Evolutionary conservation across 805 yeast species (phyloP).

Genomic region (Wickerhamomyces tratensis): DNA sequence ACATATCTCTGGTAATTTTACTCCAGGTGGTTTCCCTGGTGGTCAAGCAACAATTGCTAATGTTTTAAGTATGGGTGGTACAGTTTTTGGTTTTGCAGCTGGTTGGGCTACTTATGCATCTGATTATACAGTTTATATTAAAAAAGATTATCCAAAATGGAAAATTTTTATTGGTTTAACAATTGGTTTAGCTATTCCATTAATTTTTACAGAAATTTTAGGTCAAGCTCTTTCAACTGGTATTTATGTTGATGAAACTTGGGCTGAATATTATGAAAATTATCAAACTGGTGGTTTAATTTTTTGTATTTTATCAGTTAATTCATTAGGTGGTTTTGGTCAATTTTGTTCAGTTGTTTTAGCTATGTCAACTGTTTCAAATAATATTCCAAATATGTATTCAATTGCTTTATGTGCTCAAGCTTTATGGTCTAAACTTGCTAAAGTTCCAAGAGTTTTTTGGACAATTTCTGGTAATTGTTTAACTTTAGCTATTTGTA

Average conservation of each 20-base stretch:
- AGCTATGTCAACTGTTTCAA: slow-evolving; percentile 81
- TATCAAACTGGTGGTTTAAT: slow-evolving; percentile 75
- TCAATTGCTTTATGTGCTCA: slow-evolving; percentile 84
- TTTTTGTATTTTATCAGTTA: slow-evolving; percentile 64
- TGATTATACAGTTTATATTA: slow-evolving; percentile 87
- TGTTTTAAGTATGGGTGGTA: slow-evolving; percentile 74
- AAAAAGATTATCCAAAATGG: slow-evolving; percentile 44
- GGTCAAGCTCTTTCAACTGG: slow-evolving; percentile 87
- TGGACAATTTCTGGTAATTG: slow-evolving; percentile 78
- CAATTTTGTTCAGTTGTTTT: slow-evolving; percentile 80
- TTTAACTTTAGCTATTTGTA: slow-evolving; percentile 74
- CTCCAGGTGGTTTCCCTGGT: slow-evolving; percentile 35
- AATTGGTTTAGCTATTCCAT: slow-evolving; percentile 57
- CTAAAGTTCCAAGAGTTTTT: slow-evolving; percentile 67
- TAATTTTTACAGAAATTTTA: slow-evolving; percentile 61
- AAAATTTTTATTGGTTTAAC: slow-evolving; percentile 58
- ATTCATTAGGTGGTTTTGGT: slow-evolving; percentile 83
- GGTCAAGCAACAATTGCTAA: slow-evolving; percentile 68
- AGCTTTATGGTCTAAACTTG: slow-evolving; percentile 68
- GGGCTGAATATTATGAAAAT: slow-evolving; percentile 39
- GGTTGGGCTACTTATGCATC: slow-evolving; percentile 94
- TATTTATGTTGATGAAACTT: slow-evolving; percentile 32
- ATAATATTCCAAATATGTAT: slow-evolving; percentile 91
- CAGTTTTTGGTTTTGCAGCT: slow-evolving; percentile 80
- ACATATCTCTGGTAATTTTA: slow-evolving; percentile 55